Conservation (phyloP, 208 protist genomes). For the Trypanosoma brucei region DNA sequence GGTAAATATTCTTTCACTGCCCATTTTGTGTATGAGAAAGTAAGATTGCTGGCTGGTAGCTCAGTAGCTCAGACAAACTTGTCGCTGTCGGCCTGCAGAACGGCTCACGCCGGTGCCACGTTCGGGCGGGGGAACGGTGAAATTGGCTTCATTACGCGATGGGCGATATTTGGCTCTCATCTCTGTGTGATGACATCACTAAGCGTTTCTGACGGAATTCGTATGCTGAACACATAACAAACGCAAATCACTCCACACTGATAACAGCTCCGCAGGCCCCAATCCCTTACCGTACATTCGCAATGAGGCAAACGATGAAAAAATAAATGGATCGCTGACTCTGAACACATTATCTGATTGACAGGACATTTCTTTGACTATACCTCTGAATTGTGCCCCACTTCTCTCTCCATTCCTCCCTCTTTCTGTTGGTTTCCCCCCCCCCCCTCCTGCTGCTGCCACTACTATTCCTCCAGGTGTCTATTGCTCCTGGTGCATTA, state of each 20-base stretch:
- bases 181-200: conserved; percentile 7
- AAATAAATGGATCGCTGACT: conserved; percentile 23
- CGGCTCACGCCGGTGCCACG: no score
- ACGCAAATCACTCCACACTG: conserved; percentile 46
- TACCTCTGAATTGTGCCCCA: conserved; percentile 5
- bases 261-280: neutral
- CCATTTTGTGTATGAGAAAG: no score
- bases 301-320: conserved; percentile 15
- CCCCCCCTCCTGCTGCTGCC: neutral
- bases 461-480: neutral
- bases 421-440: conserved; percentile 8
- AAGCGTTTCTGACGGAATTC: conserved; percentile 6
- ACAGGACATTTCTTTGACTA: conserved; percentile 6
- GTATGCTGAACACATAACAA: conserved; percentile 5
- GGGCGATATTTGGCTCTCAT: neutral
- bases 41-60: no score
- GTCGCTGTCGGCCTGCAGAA: no score
- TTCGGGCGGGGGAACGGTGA: no score
- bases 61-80: no score
- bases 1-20: no score
- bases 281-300: no score
- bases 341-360: conserved; percentile 14
- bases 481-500: neutral
- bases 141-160: no score
- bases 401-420: conserved; percentile 4